Evolutionary conservation across 495 filamentous ascomycete genomes (phyloP).

Genomic region (Xylaria bambusicola): DNA sequence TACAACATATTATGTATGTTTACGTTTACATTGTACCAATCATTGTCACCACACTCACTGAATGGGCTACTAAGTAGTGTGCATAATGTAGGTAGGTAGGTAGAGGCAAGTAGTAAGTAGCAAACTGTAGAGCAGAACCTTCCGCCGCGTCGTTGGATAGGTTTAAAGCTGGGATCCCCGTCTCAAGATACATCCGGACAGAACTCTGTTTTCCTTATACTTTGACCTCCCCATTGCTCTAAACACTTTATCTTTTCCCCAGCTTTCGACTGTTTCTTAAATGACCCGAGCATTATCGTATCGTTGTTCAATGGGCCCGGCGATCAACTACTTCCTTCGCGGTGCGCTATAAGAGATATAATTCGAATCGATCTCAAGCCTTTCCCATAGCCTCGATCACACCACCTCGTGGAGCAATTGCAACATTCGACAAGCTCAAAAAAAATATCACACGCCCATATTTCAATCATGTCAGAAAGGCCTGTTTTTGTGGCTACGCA

Average conservation of each 20-base stretch:
- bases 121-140: background rate
- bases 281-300: slow-evolving; percentile 23
- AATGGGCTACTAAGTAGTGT: too few species aligned
- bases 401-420: slow-evolving; percentile 17
- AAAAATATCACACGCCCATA: slow-evolving; percentile 1
- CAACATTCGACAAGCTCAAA: slow-evolving; percentile 24
- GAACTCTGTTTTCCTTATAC: background rate
- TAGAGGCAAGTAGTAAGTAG: too few species aligned
- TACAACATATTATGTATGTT: too few species aligned
- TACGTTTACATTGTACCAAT: too few species aligned
- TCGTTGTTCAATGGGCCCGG: slow-evolving; percentile 22
- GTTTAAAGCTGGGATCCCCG: slow-evolving; percentile 8
- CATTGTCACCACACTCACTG: too few species aligned
- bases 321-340: slow-evolving; percentile 33
- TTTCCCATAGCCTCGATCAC: background rate
- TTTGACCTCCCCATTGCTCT: background rate
- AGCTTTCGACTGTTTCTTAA: slow-evolving; percentile 8
- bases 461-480: slow-evolving; percentile 62
- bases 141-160: background rate
- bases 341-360: slow-evolving; percentile 22
- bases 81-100: too few species aligned
- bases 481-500: slow-evolving; percentile 93
- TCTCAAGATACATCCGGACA: background rate
- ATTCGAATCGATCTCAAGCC: slow-evolving; percentile 3
- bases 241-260: background rate